Evolutionary conservation across 2,329 filamentous ascomycete genomes (phyloP).

Genomic region (Penicillium sp.): DNA sequence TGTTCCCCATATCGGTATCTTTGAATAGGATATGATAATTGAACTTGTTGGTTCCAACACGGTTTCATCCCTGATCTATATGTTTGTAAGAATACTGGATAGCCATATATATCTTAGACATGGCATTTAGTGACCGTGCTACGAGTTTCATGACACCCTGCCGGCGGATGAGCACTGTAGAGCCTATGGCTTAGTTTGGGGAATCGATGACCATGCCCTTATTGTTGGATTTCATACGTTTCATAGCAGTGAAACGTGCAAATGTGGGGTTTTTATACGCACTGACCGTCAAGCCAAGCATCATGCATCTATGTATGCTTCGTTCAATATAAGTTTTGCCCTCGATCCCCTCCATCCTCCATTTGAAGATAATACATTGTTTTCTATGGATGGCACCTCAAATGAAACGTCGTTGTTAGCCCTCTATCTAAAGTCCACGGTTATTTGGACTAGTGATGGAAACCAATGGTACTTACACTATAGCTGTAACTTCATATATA

Average conservation of each 20-base stretch:
- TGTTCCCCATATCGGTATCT: constrained; percentile 3
- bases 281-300: background rate
- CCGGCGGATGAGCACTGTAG: background rate
- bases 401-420: no score
- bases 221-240: background rate
- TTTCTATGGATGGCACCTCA: background rate
- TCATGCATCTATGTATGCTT: background rate
- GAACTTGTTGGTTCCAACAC: background rate
- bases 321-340: background rate
- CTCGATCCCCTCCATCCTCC: background rate
- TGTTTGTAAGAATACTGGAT: background rate
- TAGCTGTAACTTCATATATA: background rate
- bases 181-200: background rate
- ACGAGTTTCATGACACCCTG: background rate
- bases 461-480: background rate
- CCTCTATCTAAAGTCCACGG: background rate
- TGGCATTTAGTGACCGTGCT: background rate
- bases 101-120: background rate
- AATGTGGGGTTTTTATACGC: background rate
- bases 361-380: background rate
- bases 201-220: background rate
- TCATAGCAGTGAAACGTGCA: background rate
- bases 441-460: background rate
- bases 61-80: background rate
- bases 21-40: constrained; percentile 7